phyloP scores from a whole-genome alignment of 2,329 filamentous ascomycete genomes.

The Ascochyta rabiei region DNA sequence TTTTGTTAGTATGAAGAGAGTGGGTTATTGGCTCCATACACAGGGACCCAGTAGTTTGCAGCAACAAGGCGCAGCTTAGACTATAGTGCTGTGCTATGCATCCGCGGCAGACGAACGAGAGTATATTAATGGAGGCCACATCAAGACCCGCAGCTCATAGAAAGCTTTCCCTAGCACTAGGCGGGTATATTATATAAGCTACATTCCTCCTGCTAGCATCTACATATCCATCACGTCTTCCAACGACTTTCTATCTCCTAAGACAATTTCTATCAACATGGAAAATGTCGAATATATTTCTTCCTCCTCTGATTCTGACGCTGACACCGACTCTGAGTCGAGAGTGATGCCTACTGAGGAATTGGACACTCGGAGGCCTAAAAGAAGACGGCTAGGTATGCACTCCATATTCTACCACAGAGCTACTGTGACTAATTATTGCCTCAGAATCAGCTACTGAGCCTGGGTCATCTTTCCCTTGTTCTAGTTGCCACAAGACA shows the following conservation, averaged over 20 bases:
- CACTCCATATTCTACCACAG: neutral
- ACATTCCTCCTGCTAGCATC: neutral
- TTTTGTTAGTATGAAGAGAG: neutral
- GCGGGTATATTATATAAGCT: neutral
- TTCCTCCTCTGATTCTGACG: neutral
- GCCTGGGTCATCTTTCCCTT: neutral
- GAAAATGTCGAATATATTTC: neutral
- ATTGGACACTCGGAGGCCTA: neutral
- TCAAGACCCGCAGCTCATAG: neutral
- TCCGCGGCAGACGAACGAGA: neutral
- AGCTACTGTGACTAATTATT: neutral
- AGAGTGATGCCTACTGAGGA: neutral
- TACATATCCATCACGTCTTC: neutral
- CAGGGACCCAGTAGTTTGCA: constrained; percentile 1
- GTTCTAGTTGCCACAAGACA: neutral
- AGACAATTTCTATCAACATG: neutral
- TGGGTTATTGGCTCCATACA: neutral
- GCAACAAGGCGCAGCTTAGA: neutral
- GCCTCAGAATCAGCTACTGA: neutral
- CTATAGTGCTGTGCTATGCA: constrained; percentile 1
- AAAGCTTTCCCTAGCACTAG: neutral
- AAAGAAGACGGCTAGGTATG: neutral
- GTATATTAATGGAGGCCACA: neutral
- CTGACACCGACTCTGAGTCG: neutral
- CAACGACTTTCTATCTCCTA: neutral